Evolutionary conservation across 257 asterid species (phyloP).

Genomic region (Solanum piurae): DNA sequence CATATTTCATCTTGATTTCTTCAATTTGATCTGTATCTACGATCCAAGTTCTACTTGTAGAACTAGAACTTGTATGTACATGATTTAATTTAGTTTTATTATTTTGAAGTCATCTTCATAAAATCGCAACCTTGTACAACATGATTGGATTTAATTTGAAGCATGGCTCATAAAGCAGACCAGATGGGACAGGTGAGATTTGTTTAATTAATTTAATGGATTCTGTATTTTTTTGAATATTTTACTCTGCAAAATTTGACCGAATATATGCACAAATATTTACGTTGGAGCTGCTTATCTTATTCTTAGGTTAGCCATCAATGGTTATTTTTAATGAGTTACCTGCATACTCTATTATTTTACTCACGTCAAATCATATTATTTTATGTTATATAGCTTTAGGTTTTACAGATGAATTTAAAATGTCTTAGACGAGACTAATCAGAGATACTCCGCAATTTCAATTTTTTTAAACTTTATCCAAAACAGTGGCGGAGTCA

Average conservation of each 20-base stretch:
- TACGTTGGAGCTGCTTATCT: not conserved
- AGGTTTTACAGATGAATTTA: not conserved
- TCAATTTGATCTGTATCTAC: too few relatives aligned
- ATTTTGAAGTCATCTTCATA: not conserved
- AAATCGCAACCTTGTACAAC: not conserved
- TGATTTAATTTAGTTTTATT: not conserved
- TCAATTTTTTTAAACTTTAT: too few relatives aligned
- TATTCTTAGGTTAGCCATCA: not conserved
- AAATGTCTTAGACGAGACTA: not conserved
- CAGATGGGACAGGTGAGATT: not conserved
- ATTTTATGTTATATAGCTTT: not conserved
- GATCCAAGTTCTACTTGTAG: not conserved
- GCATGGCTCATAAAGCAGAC: not conserved
- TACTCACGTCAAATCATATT: not conserved
- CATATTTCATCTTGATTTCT: not conserved
- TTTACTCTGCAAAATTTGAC: not conserved
- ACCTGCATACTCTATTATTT: not conserved
- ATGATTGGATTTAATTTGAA: not conserved
- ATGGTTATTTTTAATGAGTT: not conserved
- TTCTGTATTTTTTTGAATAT: not conserved
- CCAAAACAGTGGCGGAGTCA: rapidly evolving
- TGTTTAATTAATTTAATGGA: not conserved
- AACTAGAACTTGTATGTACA: not conserved
- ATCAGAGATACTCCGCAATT: not conserved
- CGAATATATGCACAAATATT: not conserved